Evolutionary conservation across 2,329 filamentous ascomycete species (phyloP).

Genomic region (Pestalotiopsis sp.): DNA sequence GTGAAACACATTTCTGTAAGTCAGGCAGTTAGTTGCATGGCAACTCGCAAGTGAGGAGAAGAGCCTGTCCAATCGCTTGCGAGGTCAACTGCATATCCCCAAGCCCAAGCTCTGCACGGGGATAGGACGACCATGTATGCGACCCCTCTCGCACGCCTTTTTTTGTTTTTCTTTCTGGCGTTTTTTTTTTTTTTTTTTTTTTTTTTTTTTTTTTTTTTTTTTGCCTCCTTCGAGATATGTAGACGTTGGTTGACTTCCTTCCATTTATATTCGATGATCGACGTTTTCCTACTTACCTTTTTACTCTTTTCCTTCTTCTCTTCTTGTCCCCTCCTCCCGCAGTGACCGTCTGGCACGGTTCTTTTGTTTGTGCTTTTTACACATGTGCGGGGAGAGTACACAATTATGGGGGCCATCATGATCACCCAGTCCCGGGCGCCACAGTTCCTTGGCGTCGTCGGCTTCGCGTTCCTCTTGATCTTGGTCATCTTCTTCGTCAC

Average conservation of each 20-base stretch:
- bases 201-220: neutral
- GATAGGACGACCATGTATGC: neutral
- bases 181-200: neutral
- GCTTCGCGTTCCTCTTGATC: neutral
- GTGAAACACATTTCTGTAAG: too few species aligned
- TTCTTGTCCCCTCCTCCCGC: neutral
- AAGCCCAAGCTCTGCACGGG: neutral
- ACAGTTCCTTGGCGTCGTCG: constrained; percentile 5
- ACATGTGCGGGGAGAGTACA: neutral
- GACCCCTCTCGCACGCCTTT: constrained; percentile 4
- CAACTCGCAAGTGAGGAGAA: too few species aligned
- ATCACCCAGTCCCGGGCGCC: neutral
- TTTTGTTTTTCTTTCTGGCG: neutral
- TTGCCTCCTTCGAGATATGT: neutral
- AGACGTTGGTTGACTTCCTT: neutral
- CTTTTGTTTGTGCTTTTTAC: neutral
- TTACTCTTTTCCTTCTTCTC: neutral
- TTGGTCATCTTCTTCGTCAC: neutral
- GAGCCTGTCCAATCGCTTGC: too few species aligned
- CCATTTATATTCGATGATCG: neutral
- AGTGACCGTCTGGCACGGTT: neutral
- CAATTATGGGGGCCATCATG: neutral
- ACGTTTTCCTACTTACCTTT: neutral
- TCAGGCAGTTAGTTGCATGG: too few species aligned
- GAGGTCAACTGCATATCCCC: neutral